phyloP scores from a whole-genome alignment of 2,329 filamentous ascomycete species.

The Trichoderma breve region DNA sequence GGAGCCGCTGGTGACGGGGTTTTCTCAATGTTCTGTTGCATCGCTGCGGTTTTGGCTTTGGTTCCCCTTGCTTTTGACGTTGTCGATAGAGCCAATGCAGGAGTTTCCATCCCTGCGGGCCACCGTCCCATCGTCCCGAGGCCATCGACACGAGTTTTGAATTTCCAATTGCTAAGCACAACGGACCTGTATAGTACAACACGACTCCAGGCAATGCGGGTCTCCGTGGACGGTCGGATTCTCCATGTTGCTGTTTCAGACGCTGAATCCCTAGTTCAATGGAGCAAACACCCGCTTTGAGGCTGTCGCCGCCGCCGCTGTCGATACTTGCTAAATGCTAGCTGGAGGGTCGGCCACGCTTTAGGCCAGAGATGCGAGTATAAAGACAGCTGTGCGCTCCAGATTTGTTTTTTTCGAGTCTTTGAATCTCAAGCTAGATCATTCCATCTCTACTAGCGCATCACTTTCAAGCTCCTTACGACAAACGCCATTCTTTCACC shows the following conservation, averaged over 20 bases:
- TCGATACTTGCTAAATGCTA: not conserved
- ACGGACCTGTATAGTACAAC: not conserved
- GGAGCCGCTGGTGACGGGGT: not conserved
- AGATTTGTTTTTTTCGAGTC: not conserved
- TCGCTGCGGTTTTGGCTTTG: not conserved
- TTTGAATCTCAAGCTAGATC: not conserved
- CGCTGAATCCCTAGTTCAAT: slow-evolving; percentile 1
- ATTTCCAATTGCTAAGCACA: not conserved
- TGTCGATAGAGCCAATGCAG: not conserved
- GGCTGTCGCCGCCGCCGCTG: not conserved
- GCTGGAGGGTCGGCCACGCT: not conserved
- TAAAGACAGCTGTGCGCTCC: slow-evolving; percentile 7
- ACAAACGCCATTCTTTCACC: not conserved
- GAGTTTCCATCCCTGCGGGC: not conserved
- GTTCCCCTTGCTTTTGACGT: not conserved
- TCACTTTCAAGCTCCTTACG: not conserved
- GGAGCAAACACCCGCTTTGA: slow-evolving; percentile 17
- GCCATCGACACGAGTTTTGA: not conserved
- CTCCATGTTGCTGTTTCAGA: slow-evolving; percentile 11
- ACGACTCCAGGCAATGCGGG: slow-evolving; percentile 1
- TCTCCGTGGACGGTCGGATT: not conserved
- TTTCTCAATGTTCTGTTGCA: not conserved
- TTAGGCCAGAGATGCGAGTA: not conserved
- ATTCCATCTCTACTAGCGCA: not conserved
- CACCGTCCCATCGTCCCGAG: not conserved